These are phyloP conservation scores for Phragmites australis DNA, from an alignment of 176 grass and related monocot species.

Conservation along the genomic window DNA sequence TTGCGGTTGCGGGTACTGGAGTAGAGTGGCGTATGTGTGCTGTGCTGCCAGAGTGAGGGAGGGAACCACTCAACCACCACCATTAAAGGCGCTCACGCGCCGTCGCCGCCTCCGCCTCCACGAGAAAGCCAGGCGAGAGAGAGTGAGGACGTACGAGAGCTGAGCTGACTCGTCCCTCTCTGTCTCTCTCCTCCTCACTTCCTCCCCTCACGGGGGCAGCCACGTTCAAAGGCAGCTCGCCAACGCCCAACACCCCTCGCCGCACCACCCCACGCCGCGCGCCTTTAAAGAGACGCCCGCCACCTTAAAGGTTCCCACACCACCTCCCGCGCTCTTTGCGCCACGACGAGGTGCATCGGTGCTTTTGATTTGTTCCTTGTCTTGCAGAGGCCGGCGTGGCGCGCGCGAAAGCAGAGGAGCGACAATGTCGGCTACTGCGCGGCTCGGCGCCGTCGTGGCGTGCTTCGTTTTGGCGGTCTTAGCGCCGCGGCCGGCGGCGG, in stretches of 20 bases:
- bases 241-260: conserved; percentile 14
- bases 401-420: not conserved
- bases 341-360: conserved; percentile 38
- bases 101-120: conserved; percentile 42
- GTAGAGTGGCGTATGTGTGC: conserved; percentile 21
- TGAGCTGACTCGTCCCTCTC: not conserved
- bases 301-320: conserved; percentile 50
- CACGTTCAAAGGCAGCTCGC: conserved; percentile 28
- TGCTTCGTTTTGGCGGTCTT: conserved; percentile 30
- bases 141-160: not conserved
- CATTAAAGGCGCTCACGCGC: conserved; percentile 64
- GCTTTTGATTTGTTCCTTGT: conserved; percentile 32
- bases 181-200: not conserved
- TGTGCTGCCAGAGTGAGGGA: not conserved
- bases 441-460: conserved; percentile 29
- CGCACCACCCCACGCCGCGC: conserved; percentile 24
- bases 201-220: conserved; percentile 60
- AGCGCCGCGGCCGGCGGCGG: conserved; percentile 24
- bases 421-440: not conserved
- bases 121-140: conserved; percentile 44
- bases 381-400: conserved; percentile 17
- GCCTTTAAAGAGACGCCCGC: conserved; percentile 54
- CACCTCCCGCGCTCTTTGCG: conserved; percentile 6
- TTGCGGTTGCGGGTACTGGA: conserved; percentile 30
- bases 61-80: conserved; percentile 21